Evolutionary conservation across 306 rosid species (phyloP).

Genomic region (Rosa chinensis): DNA sequence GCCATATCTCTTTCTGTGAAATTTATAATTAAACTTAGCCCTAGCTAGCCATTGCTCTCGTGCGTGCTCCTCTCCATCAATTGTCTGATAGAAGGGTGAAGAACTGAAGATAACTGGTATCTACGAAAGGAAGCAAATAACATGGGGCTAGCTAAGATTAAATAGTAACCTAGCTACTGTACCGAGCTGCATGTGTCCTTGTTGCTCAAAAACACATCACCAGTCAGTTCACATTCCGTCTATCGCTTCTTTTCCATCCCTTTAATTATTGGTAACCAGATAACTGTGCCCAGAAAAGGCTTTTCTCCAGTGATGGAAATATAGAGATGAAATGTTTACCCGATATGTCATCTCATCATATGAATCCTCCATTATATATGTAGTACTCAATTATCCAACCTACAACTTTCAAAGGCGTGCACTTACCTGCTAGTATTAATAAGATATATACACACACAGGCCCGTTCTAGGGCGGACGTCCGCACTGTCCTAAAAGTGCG

Average conservation of each 20-base stretch:
- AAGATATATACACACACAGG: not conserved
- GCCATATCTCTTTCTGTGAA: constrained; percentile 22
- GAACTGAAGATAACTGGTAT: constrained; percentile 19
- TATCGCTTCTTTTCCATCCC: not conserved
- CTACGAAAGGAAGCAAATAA: constrained; percentile 16
- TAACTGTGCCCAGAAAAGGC: not conserved
- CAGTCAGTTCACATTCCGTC: not conserved
- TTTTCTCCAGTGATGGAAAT: not conserved
- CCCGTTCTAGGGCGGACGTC: too few species aligned
- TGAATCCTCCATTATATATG: not conserved
- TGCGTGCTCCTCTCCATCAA: constrained; percentile 31
- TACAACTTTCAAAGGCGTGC: not conserved
- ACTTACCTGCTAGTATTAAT: not conserved
- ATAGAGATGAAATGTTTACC: not conserved
- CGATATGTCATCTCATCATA: not conserved
- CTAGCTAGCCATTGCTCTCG: constrained; percentile 4
- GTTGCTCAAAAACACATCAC: constrained; percentile 5
- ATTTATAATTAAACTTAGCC: constrained; percentile 12
- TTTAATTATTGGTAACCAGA: not conserved
- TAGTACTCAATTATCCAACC: not conserved
- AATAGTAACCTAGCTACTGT: not conserved
- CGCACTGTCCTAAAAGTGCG: too few species aligned
- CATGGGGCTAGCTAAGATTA: not conserved
- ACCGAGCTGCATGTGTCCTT: not conserved
- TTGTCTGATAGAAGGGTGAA: constrained; percentile 45